These are phyloP conservation scores for Sporisorium reilianum DNA, from an alignment of 1,284 basidiomycete genomes.

Conservation along the genomic window DNA sequence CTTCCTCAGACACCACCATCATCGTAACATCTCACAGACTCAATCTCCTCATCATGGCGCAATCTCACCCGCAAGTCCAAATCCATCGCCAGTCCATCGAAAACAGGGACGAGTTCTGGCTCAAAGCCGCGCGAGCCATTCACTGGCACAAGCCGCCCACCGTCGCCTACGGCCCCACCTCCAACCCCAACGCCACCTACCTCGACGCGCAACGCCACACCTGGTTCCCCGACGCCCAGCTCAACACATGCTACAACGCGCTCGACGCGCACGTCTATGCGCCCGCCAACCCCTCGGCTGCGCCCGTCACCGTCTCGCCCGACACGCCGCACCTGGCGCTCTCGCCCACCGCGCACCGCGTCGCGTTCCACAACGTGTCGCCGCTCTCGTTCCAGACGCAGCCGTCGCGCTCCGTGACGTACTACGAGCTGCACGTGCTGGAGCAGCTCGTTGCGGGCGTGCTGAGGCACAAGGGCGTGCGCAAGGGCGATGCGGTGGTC, in stretches of 20 bases:
- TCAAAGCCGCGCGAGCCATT: constrained; percentile 48
- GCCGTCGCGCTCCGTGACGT: constrained; percentile 52
- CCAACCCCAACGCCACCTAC: constrained; percentile 24
- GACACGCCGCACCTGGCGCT: constrained; percentile 54
- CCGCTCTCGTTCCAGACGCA: constrained; percentile 56
- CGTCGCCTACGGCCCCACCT: constrained; percentile 45
- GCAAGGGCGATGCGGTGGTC: constrained; percentile 63
- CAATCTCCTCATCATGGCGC: constrained; percentile 8
- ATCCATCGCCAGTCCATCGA: constrained; percentile 54
- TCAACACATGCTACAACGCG: constrained; percentile 54
- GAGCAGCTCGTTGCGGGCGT: constrained; percentile 63
- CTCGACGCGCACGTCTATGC: constrained; percentile 52
- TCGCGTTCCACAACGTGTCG: constrained; percentile 59
- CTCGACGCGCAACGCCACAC: constrained; percentile 38
- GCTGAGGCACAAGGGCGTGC: constrained; percentile 52
- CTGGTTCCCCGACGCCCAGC: constrained; percentile 57
- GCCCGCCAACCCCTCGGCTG: constrained; percentile 25
- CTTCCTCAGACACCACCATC: too few species aligned
- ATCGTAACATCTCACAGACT: constrained; percentile 1
- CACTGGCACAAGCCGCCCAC: constrained; percentile 59
- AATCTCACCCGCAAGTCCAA: constrained; percentile 46
- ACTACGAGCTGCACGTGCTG: constrained; percentile 56
- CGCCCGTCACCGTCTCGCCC: constrained; percentile 50
- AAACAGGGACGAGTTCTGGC: constrained; percentile 54
- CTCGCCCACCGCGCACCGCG: constrained; percentile 38